Evolutionary conservation across 139 green algal genomes (phyloP), one percentile per base, ranked within the genome.

Genomic region (Chlorella sp.): DNA sequence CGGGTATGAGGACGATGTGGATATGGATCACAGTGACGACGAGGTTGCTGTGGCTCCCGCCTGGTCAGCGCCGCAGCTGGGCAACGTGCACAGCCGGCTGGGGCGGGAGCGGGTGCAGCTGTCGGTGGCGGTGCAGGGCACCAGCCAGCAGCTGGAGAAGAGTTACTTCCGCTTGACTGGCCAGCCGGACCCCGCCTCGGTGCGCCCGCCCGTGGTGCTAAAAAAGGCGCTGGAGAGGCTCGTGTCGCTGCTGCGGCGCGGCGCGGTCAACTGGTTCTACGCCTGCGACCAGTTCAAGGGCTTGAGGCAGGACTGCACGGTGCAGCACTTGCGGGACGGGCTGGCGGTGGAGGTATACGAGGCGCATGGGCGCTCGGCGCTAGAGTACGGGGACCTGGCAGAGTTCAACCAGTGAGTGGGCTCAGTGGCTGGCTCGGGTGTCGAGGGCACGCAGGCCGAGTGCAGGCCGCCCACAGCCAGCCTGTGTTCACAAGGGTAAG

Each of bases 251-350:
- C 32, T 94, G 26, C 31, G 49, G 29, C 1, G 65, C 1, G 75
- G 71, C 27, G 63, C 70, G 0, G 60, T n/a, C 6, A 82, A 80
- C 66, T 93, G 89, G 60, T 90, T 95, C 60, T 95, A 94, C 72
- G 74, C 79, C 5, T 72, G 79, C 30, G 92, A 97, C 76, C 92
- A 97, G 84, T 89, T 96, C 82, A 97, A 97, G 82, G 92, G 83
- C 64, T 91, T 97, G 84, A 85, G 92, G 31, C 92, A 97, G 82
- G 92, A 97, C 86, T 89, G 83, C 78, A 92, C 88, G 0, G 90
- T 97, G 63, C 91, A 97, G 83, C 82, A 86, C 67, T 79, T 97
- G 26, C 85, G 85, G 31, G 87, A 86, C 29, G 77, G 77, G 22
- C 67, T 93, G 3, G 73, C 87, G 31, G 89, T 91, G 72, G 62